Evolutionary conservation across 129 eudicot genomes (phyloP).

Genomic region (Apium graveolens): DNA sequence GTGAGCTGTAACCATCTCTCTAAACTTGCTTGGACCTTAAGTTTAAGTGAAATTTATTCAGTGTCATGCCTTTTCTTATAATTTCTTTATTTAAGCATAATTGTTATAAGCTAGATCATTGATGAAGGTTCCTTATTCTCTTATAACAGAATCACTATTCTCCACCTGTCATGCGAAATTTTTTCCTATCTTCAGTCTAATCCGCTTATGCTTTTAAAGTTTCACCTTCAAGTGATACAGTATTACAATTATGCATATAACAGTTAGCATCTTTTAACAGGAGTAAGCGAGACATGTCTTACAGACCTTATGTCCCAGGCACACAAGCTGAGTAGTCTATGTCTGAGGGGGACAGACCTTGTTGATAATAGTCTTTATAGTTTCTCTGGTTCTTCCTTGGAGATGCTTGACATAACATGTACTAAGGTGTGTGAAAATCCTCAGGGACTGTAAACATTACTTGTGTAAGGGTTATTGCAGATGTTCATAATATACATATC

Average conservation of each 20-base stretch:
- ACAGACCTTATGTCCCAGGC: constrained; percentile 55
- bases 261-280: constrained; percentile 32
- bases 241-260: constrained; percentile 2
- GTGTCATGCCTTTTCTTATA: neutral
- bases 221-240: neutral
- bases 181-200: neutral
- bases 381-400: constrained; percentile 56
- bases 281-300: constrained; percentile 36
- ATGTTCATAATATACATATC: constrained; percentile 4
- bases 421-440: constrained; percentile 51
- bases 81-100: neutral
- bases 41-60: neutral
- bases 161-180: too few species aligned
- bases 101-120: neutral
- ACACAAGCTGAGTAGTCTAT: constrained; percentile 52
- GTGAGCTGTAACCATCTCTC: neutral
- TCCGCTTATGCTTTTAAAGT: neutral
- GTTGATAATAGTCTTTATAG: constrained; percentile 47
- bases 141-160: neutral
- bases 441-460: neutral
- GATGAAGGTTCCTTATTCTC: neutral
- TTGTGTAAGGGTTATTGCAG: constrained; percentile 4
- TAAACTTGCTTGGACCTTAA: neutral
- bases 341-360: constrained; percentile 59
- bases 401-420: constrained; percentile 72